Evolutionary conservation across 2,329 filamentous ascomycete genomes (phyloP).

Genomic region (Ophiocordyceps camponoti-rufipedis): DNA sequence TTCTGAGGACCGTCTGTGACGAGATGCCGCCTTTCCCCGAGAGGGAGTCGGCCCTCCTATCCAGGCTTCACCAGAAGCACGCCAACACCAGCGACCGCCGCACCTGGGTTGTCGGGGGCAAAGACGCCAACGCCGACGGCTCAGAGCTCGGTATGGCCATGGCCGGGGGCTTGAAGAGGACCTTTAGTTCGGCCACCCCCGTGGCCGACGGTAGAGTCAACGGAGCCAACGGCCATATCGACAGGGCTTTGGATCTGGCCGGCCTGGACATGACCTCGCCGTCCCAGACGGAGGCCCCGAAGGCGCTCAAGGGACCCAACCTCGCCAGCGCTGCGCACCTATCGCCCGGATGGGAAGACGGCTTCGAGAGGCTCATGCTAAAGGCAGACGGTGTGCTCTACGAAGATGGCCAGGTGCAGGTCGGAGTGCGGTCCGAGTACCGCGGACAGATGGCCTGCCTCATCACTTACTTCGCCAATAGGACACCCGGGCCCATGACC

Average conservation of each 20-base stretch:
- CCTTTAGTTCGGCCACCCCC: conserved; percentile 48
- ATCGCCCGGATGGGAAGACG: conserved; percentile 85
- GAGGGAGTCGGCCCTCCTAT: conserved; percentile 77
- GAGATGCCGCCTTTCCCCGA: conserved; percentile 99
- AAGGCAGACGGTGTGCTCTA: conserved; percentile 75
- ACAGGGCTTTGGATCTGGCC: conserved; percentile 47
- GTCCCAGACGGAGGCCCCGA: conserved; percentile 33
- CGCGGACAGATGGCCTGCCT: conserved; percentile 88
- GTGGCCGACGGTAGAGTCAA: conserved; percentile 28
- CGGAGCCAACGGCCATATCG: conserved; percentile 29
- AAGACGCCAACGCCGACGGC: conserved; percentile 73
- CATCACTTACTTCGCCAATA: conserved; percentile 93
- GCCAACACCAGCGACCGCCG: conserved; percentile 84
- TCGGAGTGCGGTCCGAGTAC: conserved; percentile 86
- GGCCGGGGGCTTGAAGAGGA: conserved; percentile 66
- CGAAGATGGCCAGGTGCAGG: conserved; percentile 84
- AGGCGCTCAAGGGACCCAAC: conserved; percentile 52
- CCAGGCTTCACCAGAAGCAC: conserved; percentile 85
- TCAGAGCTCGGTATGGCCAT: conserved; percentile 67
- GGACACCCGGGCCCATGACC: conserved; percentile 64
- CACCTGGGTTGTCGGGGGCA: conserved; percentile 95
- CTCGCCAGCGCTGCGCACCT: conserved; percentile 83
- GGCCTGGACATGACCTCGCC: conserved; percentile 63
- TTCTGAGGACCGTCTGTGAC: conserved; percentile 84
- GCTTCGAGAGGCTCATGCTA: conserved; percentile 70